These are phyloP conservation scores for Lachancea meyersii DNA, from an alignment of 805 yeast species.

Conservation along the genomic window DNA sequence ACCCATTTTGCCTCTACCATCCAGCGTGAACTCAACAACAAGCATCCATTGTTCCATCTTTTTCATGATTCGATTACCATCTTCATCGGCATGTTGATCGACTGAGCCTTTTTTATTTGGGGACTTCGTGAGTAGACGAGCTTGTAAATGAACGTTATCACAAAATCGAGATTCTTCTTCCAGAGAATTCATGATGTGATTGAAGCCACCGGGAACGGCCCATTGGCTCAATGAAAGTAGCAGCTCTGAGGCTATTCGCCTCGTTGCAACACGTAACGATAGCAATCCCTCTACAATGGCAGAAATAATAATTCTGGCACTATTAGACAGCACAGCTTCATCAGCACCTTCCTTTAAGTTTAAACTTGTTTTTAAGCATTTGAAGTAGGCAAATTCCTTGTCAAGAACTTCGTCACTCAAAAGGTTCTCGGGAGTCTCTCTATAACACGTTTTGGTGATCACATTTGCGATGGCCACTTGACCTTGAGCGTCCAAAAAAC, in stretches of 20 bases:
- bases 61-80: slow-evolving; percentile 29
- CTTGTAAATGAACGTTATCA: slow-evolving; percentile 29
- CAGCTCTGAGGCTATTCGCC: slow-evolving; percentile 76
- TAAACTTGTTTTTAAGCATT: slow-evolving; percentile 69
- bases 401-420: slow-evolving; percentile 46
- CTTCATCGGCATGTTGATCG: neutral
- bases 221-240: slow-evolving; percentile 50
- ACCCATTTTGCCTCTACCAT: slow-evolving; percentile 85
- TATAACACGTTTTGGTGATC: slow-evolving; percentile 43
- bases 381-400: slow-evolving; percentile 67
- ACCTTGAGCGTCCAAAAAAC: slow-evolving; percentile 76
- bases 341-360: slow-evolving; percentile 59
- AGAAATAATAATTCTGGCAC: slow-evolving; percentile 39
- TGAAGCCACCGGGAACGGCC: slow-evolving; percentile 43
- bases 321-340: slow-evolving; percentile 39
- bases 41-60: slow-evolving; percentile 68
- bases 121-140: slow-evolving; percentile 9
- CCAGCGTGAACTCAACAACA: slow-evolving; percentile 59
- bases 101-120: neutral
- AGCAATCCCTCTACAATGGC: slow-evolving; percentile 67
- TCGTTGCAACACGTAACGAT: slow-evolving; percentile 68
- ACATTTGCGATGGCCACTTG: slow-evolving; percentile 67
- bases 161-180: slow-evolving; percentile 26
- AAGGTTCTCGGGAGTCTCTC: slow-evolving; percentile 22
- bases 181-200: slow-evolving; percentile 37